These are phyloP conservation scores for Pleoardoris graminearum DNA, from an alignment of 2,329 filamentous ascomycete species.

Conservation along the genomic window DNA sequence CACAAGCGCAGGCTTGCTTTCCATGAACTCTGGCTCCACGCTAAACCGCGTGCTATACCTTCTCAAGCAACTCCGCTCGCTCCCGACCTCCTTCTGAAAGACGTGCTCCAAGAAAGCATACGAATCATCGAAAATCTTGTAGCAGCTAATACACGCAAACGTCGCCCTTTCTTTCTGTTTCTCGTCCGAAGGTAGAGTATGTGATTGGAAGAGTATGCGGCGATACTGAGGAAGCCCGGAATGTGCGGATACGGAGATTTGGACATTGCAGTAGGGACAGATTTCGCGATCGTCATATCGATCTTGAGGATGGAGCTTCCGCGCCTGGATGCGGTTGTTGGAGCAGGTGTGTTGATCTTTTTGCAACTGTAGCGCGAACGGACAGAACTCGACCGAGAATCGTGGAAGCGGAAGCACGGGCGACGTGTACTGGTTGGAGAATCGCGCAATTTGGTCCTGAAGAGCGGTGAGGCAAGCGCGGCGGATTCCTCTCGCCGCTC, in stretches of 20 bases:
- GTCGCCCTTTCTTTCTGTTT: conserved; percentile 23
- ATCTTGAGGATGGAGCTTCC: conserved; percentile 32
- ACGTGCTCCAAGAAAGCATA: conserved; percentile 43
- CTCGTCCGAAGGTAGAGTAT: conserved; percentile 14
- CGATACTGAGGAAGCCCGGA: conserved; percentile 37
- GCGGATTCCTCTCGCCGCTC: conserved; percentile 36
- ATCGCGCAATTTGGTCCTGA: conserved; percentile 33
- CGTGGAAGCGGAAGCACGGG: conserved; percentile 37
- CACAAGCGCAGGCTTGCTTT: conserved; percentile 30
- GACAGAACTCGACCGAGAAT: conserved; percentile 40
- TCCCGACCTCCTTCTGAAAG: conserved; percentile 41
- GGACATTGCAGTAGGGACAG: conserved; percentile 36
- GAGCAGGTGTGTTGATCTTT: conserved; percentile 27
- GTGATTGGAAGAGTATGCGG: conserved; percentile 37
- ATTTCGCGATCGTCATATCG: conserved; percentile 40
- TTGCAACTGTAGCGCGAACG: conserved; percentile 34
- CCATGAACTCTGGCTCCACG: conserved; percentile 22
- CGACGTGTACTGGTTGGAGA: conserved; percentile 22
- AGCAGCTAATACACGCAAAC: conserved; percentile 41
- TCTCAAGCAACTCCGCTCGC: conserved; percentile 35
- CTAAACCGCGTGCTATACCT: conserved; percentile 23
- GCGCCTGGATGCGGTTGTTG: conserved; percentile 26
- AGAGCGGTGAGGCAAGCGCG: conserved; percentile 36
- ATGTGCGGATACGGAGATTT: conserved; percentile 36
- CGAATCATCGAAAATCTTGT: conserved; percentile 41